phyloP scores from a whole-genome alignment of 1,284 basidiomycete species.

The Sparassis latifolia region DNA sequence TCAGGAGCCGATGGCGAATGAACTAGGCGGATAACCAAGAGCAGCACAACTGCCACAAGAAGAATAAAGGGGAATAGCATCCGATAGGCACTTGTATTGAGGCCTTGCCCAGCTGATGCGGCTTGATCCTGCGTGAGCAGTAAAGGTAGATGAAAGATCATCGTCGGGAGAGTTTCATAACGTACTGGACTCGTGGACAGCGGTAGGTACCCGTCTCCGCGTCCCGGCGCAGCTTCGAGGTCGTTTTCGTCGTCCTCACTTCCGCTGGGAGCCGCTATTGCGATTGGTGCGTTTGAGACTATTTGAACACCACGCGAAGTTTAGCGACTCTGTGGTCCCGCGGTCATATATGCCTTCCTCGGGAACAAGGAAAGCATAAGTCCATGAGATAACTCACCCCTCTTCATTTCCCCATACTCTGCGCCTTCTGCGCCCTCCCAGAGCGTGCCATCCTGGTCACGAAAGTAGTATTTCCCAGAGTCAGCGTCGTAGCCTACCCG shows the following conservation, averaged over 20 bases:
- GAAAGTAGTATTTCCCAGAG: slow-evolving; percentile 32
- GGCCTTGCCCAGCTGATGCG: slow-evolving; percentile 23
- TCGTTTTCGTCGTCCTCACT: slow-evolving; percentile 34
- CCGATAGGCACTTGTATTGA: slow-evolving; percentile 41
- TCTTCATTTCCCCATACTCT: slow-evolving; percentile 28
- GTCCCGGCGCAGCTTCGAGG: slow-evolving; percentile 46
- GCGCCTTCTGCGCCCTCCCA: slow-evolving; percentile 33
- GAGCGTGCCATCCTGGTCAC: slow-evolving; percentile 25
- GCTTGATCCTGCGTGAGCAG: slow-evolving; percentile 11
- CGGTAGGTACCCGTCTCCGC: slow-evolving; percentile 49
- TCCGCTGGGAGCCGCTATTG: slow-evolving; percentile 10
- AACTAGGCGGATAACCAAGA: slow-evolving; percentile 61
- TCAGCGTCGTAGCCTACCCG: slow-evolving; percentile 38
- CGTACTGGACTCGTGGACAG: slow-evolving; percentile 49
- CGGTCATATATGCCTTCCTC: not conserved
- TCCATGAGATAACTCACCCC: slow-evolving; percentile 22
- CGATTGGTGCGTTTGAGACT: slow-evolving; percentile 20
- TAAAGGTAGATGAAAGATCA: not conserved
- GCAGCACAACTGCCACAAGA: slow-evolving; percentile 55
- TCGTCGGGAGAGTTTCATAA: slow-evolving; percentile 8
- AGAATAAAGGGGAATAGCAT: slow-evolving; percentile 71
- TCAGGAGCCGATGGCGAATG: slow-evolving; percentile 32
- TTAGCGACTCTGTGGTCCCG: not conserved
- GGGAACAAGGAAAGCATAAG: not conserved
- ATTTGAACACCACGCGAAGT: not conserved